Percentiles rank a stretch among this genome's conserved stretches.
Conservation (phyloP, 257 asterid species). For the Thymus quinquecostatus region DNA sequence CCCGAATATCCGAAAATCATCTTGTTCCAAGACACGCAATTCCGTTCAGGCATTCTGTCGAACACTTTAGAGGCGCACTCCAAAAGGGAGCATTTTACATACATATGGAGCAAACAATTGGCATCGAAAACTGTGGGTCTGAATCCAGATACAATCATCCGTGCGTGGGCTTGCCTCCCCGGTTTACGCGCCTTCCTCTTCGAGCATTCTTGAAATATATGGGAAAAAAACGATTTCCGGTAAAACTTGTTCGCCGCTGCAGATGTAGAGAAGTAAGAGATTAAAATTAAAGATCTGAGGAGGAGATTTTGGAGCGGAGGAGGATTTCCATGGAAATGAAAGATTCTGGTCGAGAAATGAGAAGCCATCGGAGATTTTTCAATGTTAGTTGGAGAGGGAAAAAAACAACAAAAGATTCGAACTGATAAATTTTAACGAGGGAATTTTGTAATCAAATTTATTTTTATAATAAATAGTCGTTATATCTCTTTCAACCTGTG, state of each 20-base stretch:
- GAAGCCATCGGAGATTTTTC: background rate
- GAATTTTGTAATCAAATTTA: no score
- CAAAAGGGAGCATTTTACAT: conserved; percentile 51
- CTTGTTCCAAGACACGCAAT: conserved; percentile 69
- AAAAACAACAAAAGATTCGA: no score
- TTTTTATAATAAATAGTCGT: no score
- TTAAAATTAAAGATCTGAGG: background rate
- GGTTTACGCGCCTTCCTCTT: background rate
- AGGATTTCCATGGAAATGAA: background rate
- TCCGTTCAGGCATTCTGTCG: conserved; percentile 67
- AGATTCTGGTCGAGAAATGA: background rate
- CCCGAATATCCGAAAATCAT: conserved; percentile 65
- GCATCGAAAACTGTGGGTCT: conserved; percentile 41
- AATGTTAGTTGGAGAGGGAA: background rate
- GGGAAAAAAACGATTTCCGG: background rate
- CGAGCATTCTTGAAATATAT: background rate
- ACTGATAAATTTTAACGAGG: no score
- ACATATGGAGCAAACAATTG: conserved; percentile 74
- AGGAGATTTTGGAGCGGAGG: background rate
- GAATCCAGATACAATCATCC: background rate
- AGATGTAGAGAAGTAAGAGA: background rate
- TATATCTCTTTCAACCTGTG: no score
- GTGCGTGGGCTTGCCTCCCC: background rate
- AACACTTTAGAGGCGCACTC: conserved; percentile 65
- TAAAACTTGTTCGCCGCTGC: background rate